A percentile compares a stretch with the other conserved stretches of the same genome.
Evolutionary conservation across 2,329 filamentous ascomycete species (phyloP).

Genomic region (Anisogramma anomala): DNA sequence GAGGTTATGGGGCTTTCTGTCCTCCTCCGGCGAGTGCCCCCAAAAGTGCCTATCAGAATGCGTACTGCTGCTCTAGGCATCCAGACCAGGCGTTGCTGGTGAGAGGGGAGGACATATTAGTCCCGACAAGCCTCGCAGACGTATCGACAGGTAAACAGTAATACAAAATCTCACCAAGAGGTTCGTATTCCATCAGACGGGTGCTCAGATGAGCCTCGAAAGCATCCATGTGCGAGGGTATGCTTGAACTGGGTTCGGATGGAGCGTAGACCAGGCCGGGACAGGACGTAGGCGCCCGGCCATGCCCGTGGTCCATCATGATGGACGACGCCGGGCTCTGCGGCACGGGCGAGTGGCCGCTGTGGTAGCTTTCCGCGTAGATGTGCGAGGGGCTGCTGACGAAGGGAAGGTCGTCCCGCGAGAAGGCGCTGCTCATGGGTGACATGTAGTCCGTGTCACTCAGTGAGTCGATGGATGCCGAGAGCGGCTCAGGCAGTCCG

Average conservation of each 20-base stretch:
- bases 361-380: slow-evolving; percentile 42
- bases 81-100: slow-evolving; percentile 40
- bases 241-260: slow-evolving; percentile 49
- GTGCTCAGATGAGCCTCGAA: slow-evolving; percentile 44
- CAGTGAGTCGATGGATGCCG: slow-evolving; percentile 46
- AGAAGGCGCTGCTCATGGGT: slow-evolving; percentile 41
- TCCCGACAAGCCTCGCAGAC: slow-evolving; percentile 13
- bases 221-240: slow-evolving; percentile 46
- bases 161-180: slow-evolving; percentile 39
- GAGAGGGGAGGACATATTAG: slow-evolving; percentile 15
- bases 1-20: slow-evolving; percentile 29
- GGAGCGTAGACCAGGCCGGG: slow-evolving; percentile 50
- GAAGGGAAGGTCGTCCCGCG: slow-evolving; percentile 44
- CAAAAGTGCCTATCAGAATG: slow-evolving; percentile 37
- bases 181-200: slow-evolving; percentile 44
- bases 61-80: slow-evolving; percentile 39
- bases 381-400: slow-evolving; percentile 44
- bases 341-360: slow-evolving; percentile 40
- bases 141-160: slow-evolving; percentile 26
- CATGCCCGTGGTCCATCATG: slow-evolving; percentile 36
- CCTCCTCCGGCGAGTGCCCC: slow-evolving; percentile 35
- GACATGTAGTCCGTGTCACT: slow-evolving; percentile 52
- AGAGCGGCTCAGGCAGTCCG: slow-evolving; percentile 37
- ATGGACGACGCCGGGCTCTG: slow-evolving; percentile 45
- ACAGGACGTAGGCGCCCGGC: slow-evolving; percentile 44